Evolutionary conservation across 2,329 filamentous ascomycete species (phyloP).

Genomic region (Apiospora kogelbergensis): DNA sequence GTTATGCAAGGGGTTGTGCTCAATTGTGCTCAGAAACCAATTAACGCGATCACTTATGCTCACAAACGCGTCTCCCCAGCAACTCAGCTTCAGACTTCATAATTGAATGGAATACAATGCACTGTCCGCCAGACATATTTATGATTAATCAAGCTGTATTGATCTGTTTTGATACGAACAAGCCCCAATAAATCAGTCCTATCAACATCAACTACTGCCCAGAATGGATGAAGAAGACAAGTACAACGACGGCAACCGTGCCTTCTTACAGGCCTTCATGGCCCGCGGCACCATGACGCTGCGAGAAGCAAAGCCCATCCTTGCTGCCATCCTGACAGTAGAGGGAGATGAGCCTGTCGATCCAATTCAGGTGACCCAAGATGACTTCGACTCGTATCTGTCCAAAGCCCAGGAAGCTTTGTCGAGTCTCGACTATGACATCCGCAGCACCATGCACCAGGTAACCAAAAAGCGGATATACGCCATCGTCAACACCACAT

Average conservation of each 20-base stretch:
- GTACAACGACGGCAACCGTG: constrained; percentile 65
- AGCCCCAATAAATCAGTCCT: not conserved
- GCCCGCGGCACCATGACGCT: constrained; percentile 76
- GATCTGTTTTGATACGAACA: not conserved
- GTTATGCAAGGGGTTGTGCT: not conserved
- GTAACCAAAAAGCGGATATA: constrained; percentile 65
- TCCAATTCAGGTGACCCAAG: constrained; percentile 64
- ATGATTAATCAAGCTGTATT: not conserved
- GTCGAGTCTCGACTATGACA: constrained; percentile 82
- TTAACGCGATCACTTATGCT: not conserved
- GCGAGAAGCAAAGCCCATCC: constrained; percentile 68
- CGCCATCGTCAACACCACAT: constrained; percentile 84
- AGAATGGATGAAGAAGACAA: constrained; percentile 13
- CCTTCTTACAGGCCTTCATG: constrained; percentile 88
- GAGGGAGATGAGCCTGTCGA: constrained; percentile 33
- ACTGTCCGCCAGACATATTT: not conserved
- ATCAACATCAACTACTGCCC: constrained; percentile 17
- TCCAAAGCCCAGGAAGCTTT: constrained; percentile 69
- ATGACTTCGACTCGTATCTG: constrained; percentile 69
- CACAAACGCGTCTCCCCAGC: constrained; percentile 6
- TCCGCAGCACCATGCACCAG: constrained; percentile 74
- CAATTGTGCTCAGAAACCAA: not conserved
- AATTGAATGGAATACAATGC: not conserved
- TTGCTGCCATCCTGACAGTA: constrained; percentile 73
- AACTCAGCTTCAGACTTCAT: not conserved